Conservation (phyloP, 208 protist genomes). For the Entamoeba nuttalli region DNA sequence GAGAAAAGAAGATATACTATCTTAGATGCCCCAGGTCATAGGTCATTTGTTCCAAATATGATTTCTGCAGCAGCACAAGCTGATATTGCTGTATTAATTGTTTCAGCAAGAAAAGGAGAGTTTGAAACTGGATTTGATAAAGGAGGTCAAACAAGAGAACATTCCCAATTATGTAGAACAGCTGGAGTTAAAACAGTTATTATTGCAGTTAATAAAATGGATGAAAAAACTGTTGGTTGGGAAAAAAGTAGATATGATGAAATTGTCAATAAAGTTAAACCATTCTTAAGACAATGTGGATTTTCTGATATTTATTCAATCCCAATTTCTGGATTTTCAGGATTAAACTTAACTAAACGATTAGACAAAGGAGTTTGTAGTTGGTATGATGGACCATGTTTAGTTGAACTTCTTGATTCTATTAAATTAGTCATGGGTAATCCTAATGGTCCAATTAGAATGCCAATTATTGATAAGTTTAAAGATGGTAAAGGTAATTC, state of each 20-base stretch:
- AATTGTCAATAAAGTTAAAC: conserved; percentile 20
- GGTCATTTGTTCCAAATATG: conserved; percentile 76
- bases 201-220: conserved; percentile 39
- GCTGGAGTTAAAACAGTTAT: conserved; percentile 28
- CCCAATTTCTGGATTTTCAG: conserved; percentile 30
- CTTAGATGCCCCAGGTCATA: conserved; percentile 74
- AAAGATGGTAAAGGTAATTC: background rate
- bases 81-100: conserved; percentile 61
- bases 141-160: conserved; percentile 35
- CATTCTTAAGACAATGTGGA: conserved; percentile 21
- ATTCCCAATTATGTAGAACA: conserved; percentile 28
- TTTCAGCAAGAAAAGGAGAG: conserved; percentile 57
- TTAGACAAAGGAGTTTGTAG: background rate
- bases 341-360: conserved; percentile 23
- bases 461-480: conserved; percentile 10
- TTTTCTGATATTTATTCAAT: conserved; percentile 18
- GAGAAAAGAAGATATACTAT: conserved; percentile 62
- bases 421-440: conserved; percentile 22
- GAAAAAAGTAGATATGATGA: conserved; percentile 22
- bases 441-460: conserved; percentile 23
- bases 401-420: conserved; percentile 4
- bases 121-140: conserved; percentile 75
- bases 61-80: conserved; percentile 69
- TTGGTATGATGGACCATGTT: conserved; percentile 4
- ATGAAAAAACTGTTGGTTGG: conserved; percentile 20